Conservation (phyloP, 371 early-diverging fungal species). For the Chytridiales sp. region DNA sequence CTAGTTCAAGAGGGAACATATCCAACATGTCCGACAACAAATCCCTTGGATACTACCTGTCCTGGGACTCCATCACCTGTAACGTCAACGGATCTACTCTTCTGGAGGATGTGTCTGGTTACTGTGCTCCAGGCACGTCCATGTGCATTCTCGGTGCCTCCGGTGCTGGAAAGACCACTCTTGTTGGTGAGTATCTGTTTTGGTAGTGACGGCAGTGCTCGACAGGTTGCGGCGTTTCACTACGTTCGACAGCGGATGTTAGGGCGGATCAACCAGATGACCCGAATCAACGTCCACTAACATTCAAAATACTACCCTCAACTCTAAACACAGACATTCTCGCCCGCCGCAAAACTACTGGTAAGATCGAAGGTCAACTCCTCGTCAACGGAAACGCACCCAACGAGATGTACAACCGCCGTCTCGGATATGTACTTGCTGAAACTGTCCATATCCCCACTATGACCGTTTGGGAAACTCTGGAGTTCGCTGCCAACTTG, state of each 20-base stretch:
- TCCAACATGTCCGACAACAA: no score
- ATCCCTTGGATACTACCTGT: slow-evolving; percentile 13
- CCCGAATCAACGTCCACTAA: not conserved
- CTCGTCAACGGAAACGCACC: slow-evolving; percentile 31
- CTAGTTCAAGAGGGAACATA: no score
- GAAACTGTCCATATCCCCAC: slow-evolving; percentile 10
- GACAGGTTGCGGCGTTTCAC: no score
- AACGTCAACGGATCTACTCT: slow-evolving; percentile 21
- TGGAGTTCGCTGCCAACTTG: slow-evolving; percentile 74
- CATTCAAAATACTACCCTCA: slow-evolving; percentile 42
- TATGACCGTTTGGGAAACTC: slow-evolving; percentile 84
- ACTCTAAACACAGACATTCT: no score
- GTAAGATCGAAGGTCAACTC: slow-evolving; percentile 67
- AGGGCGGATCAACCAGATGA: not conserved
- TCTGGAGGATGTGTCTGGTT: slow-evolving; percentile 25
- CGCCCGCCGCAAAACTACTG: slow-evolving; percentile 75
- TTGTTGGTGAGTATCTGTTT: slow-evolving; percentile 13
- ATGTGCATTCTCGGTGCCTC: slow-evolving; percentile 39
- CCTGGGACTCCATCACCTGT: slow-evolving; percentile 28
- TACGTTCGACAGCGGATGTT: no score
- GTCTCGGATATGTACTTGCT: slow-evolving; percentile 64
- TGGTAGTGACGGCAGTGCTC: no score
- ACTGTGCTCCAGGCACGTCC: slow-evolving; percentile 30
- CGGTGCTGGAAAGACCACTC: slow-evolving; percentile 46
- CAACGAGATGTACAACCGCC: slow-evolving; percentile 62